phyloP scores from a whole-genome alignment of 441 rosid species.

The Metrosideros polymorpha region DNA sequence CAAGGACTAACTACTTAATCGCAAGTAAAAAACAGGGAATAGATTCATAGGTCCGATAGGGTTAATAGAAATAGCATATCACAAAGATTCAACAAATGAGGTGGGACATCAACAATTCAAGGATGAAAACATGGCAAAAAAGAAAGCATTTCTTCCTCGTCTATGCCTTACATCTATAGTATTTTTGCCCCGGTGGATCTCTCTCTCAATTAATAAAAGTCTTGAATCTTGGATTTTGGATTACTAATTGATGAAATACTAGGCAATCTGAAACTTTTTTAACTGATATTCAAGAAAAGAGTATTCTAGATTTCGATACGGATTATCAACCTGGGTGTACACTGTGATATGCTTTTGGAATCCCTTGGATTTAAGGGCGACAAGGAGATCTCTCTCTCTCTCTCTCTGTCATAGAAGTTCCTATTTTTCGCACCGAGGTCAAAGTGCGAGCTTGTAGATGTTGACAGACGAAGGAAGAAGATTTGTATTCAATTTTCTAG shows the following conservation, averaged over 20 bases:
- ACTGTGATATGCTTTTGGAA: not conserved
- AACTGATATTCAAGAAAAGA: no score
- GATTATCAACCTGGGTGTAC: not conserved
- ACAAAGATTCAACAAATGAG: no score
- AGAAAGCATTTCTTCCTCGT: not conserved
- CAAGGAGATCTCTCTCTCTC: not conserved
- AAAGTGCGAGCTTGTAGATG: not conserved
- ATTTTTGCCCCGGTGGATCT: not conserved
- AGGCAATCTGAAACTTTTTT: no score
- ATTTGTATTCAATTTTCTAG: not conserved
- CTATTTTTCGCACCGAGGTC: not conserved
- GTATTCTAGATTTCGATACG: no score
- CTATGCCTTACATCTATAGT: not conserved
- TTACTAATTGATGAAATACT: no score
- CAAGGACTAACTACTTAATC: not conserved
- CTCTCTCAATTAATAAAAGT: not conserved
- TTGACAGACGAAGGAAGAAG: not conserved
- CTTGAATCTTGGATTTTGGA: no score
- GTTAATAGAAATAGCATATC: no score
- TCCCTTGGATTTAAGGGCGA: not conserved
- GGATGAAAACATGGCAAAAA: not conserved
- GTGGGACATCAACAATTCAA: no score
- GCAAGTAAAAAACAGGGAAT: not conserved
- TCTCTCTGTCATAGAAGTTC: not conserved
- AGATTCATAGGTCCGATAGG: not conserved